Percentiles rank a stretch among this genome's conserved stretches.
phyloP scores from a whole-genome alignment of 2,329 filamentous ascomycete genomes.

The Trichoderma afroharzianum region DNA sequence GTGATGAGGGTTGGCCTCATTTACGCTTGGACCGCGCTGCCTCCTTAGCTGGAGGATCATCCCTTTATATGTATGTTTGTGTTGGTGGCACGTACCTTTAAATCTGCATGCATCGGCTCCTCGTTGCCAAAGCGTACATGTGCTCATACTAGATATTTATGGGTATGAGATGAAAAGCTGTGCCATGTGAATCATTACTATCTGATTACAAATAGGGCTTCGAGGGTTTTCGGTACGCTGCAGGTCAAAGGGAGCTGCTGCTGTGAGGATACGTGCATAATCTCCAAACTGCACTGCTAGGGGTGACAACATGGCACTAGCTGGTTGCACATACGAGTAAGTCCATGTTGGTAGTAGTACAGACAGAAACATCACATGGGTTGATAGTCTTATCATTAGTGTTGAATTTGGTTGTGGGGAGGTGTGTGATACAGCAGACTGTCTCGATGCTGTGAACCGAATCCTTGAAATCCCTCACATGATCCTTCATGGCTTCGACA shows the following conservation, averaged over 20 bases:
- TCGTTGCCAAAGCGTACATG: neutral
- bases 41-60: neutral
- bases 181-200: neutral
- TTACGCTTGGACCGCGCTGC: neutral
- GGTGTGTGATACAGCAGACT: neutral
- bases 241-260: neutral
- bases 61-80: neutral
- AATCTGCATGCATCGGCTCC: neutral
- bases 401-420: neutral
- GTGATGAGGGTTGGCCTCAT: neutral
- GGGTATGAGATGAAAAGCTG: neutral
- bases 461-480: neutral
- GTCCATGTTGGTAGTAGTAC: neutral
- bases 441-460: neutral
- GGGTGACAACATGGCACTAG: neutral
- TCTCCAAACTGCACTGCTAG: neutral
- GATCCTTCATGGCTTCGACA: neutral
- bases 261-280: neutral
- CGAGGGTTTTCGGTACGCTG: neutral
- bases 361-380: neutral
- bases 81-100: neutral
- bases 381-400: neutral
- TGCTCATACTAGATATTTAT: neutral
- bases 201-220: neutral
- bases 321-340: neutral